These are phyloP conservation scores for Inga laurina DNA, from an alignment of 306 rosid genomes.

Conservation along the genomic window DNA sequence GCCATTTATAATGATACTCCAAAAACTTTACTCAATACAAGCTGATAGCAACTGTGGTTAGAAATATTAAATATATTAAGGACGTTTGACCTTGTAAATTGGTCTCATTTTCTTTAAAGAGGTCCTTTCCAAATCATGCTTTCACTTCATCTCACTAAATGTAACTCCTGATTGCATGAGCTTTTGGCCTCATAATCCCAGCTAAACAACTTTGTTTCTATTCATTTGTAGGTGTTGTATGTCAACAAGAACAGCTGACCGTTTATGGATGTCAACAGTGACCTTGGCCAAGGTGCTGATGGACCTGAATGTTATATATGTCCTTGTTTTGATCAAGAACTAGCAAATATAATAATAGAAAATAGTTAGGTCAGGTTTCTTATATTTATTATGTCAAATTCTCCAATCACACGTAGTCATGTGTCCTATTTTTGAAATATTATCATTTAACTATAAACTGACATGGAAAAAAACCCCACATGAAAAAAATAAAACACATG, in stretches of 20 bases:
- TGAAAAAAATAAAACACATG: too few relatives aligned
- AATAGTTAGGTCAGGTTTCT: too few relatives aligned
- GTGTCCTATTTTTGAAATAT: too few relatives aligned
- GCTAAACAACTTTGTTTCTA: conserved; percentile 23
- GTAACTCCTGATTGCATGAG: background rate
- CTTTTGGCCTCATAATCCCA: background rate
- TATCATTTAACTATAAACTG: too few relatives aligned
- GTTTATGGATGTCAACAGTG: conserved; percentile 66
- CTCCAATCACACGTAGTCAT: too few relatives aligned
- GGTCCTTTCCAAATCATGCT: conserved; percentile 2
- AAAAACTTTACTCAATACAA: background rate
- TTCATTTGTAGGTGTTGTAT: conserved; percentile 60
- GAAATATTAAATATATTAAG: background rate
- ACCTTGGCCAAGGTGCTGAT: conserved; percentile 69
- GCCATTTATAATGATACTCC: conserved; percentile 1
- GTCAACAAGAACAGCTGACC: conserved; percentile 85
- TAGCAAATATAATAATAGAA: background rate
- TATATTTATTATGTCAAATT: too few relatives aligned
- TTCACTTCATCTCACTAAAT: background rate
- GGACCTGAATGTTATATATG: conserved; percentile 17
- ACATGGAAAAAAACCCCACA: too few relatives aligned
- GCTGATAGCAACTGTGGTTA: conserved; percentile 4
- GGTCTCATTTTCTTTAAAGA: conserved; percentile 26
- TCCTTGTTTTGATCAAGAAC: conserved; percentile 27
- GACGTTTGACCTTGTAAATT: background rate